Conservation (phyloP, 1,284 basidiomycete species). For the Xanthoconium separans region DNA sequence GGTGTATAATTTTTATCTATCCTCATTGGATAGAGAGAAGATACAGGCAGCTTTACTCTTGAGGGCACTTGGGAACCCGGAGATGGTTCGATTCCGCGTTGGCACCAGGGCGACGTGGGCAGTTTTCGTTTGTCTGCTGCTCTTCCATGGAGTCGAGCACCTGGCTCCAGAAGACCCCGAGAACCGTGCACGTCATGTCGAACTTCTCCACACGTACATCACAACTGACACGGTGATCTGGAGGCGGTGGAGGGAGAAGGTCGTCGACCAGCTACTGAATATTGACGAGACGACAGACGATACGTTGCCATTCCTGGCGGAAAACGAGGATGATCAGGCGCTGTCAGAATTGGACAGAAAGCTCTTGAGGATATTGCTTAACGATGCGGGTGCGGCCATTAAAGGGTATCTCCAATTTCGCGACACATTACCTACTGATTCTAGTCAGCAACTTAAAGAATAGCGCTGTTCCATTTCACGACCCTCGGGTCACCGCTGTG, state of each 20-base stretch:
- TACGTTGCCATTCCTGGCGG: neutral
- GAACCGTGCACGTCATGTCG: neutral
- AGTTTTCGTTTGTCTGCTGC: conserved; percentile 18
- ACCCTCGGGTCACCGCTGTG: too few relatives aligned
- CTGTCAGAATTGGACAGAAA: too few relatives aligned
- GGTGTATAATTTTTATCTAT: conserved; percentile 1
- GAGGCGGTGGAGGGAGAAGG: neutral
- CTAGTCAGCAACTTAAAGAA: neutral
- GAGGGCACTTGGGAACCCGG: neutral
- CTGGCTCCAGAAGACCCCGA: neutral
- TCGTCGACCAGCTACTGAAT: conserved; percentile 8
- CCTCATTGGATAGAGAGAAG: conserved; percentile 25
- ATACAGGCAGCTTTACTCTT: neutral
- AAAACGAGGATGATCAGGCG: neutral
- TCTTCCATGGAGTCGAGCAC: conserved; percentile 8
- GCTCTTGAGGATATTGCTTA: too few relatives aligned
- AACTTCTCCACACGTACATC: neutral
- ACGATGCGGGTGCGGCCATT: neutral
- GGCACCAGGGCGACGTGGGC: neutral
- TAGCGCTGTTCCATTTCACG: too few relatives aligned
- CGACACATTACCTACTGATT: neutral
- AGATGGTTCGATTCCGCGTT: neutral
- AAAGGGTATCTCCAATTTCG: neutral
- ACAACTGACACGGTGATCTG: neutral
- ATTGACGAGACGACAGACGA: neutral